A percentile compares a stretch with the other conserved stretches of the same genome.
These are phyloP conservation scores for Pythium grandisporangium DNA, from an alignment of 352 stramenopile genomes.

Conservation along the genomic window DNA sequence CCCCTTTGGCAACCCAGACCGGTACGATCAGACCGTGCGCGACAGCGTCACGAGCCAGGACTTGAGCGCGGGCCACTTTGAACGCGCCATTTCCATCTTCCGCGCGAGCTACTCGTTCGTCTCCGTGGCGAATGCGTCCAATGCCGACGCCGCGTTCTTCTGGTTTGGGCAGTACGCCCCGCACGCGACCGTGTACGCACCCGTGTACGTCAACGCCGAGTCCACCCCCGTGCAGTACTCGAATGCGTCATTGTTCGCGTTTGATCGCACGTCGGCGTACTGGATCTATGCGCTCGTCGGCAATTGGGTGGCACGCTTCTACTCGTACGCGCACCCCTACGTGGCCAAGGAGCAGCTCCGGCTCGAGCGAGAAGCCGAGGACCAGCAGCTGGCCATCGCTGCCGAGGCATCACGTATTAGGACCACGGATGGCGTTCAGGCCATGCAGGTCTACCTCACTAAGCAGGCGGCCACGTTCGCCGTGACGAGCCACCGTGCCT, in stretches of 20 bases:
- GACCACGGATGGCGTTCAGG: constrained; percentile 22
- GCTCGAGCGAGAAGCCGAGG: constrained; percentile 35
- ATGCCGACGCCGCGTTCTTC: constrained; percentile 52
- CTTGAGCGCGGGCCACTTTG: constrained; percentile 58
- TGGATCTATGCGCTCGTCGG: constrained; percentile 78
- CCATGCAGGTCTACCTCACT: constrained; percentile 52
- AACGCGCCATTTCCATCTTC: constrained; percentile 92
- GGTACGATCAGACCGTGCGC: constrained; percentile 57
- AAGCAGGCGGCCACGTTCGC: constrained; percentile 36
- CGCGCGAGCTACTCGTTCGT: constrained; percentile 88
- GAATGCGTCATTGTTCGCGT: constrained; percentile 52
- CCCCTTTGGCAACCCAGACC: constrained; percentile 88
- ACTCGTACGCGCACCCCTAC: constrained; percentile 51
- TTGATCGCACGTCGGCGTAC: constrained; percentile 53
- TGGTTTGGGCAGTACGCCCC: constrained; percentile 90
- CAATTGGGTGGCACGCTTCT: constrained; percentile 78
- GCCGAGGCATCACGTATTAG: constrained; percentile 27
- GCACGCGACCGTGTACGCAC: constrained; percentile 82
- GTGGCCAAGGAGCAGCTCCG: constrained; percentile 48
- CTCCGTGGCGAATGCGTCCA: constrained; percentile 44
- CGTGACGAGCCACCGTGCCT: constrained; percentile 36
- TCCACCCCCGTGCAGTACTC: constrained; percentile 37
- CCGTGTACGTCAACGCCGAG: constrained; percentile 71
- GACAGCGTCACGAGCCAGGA: constrained; percentile 42
- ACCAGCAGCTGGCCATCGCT: constrained; percentile 23